Evolutionary conservation across 306 rosid genomes (phyloP).

Genomic region (Vigna nakashimae): DNA sequence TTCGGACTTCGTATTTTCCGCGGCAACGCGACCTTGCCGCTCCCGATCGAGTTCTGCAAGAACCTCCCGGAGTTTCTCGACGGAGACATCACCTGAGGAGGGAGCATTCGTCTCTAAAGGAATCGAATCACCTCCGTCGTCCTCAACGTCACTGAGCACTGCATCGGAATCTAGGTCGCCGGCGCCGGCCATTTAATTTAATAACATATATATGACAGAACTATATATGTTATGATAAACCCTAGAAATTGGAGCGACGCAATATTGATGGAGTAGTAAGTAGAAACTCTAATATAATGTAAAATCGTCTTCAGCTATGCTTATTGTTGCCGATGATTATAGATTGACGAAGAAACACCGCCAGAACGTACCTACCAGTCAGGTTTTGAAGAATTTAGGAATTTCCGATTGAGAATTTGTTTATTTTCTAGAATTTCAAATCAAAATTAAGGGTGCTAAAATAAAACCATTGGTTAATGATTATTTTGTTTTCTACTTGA

Average conservation of each 20-base stretch:
- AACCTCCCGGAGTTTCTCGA: slow-evolving; percentile 67
- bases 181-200: slow-evolving; percentile 66
- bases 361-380: slow-evolving; percentile 41
- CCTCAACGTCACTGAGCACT: slow-evolving; percentile 91
- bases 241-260: slow-evolving; percentile 51
- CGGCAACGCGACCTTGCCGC: slow-evolving; percentile 75
- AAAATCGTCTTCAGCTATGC: not conserved
- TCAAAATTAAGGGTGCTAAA: not conserved
- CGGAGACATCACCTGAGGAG: slow-evolving; percentile 65
- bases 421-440: not conserved
- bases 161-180: slow-evolving; percentile 77
- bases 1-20: slow-evolving; percentile 76
- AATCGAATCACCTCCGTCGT: slow-evolving; percentile 74
- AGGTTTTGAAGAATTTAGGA: slow-evolving; percentile 13
- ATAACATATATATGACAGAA: not conserved
- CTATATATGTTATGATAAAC: slow-evolving; percentile 40
- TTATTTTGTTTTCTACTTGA: slow-evolving; percentile 1
- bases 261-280: not conserved
- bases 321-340: not conserved
- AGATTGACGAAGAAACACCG: slow-evolving; percentile 33
- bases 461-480: not conserved
- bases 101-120: slow-evolving; percentile 48
- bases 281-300: not conserved
- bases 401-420: not conserved
- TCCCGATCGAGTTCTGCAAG: slow-evolving; percentile 88